These are phyloP conservation scores for Ehretia macrophylla DNA, from an alignment of 257 asterid genomes.

Conservation along the genomic window DNA sequence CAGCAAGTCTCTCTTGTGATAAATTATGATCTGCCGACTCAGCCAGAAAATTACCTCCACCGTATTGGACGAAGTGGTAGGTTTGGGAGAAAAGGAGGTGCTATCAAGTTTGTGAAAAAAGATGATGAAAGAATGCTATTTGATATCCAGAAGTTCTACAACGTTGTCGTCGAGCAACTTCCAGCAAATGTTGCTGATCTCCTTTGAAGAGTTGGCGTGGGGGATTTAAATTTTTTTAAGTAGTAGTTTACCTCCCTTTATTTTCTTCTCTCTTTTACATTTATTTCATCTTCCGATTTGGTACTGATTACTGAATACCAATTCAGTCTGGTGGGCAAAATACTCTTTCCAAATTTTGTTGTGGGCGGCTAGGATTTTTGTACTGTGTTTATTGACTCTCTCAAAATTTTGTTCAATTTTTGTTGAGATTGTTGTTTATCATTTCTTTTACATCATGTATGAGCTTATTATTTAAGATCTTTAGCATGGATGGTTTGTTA, in stretches of 20 bases:
- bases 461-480: no score
- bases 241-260: no score
- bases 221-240: neutral
- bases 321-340: neutral
- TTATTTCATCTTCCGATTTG: neutral
- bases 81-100: slow-evolving; percentile 1
- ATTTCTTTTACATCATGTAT: no score
- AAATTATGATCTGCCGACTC: slow-evolving; percentile 7
- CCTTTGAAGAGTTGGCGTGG: neutral
- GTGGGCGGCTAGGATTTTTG: no score
- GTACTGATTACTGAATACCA: neutral
- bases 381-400: no score
- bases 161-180: slow-evolving; percentile 6
- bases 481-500: no score
- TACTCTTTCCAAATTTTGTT: neutral
- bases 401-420: no score
- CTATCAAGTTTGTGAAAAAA: slow-evolving; percentile 1
- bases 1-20: slow-evolving; percentile 5
- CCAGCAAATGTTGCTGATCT: slow-evolving; percentile 7
- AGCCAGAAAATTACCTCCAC: slow-evolving; percentile 8
- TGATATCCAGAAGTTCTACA: slow-evolving; percentile 5
- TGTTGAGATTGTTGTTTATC: no score
- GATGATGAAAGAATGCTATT: slow-evolving; percentile 4
- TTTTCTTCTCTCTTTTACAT: neutral
- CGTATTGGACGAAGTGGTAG: slow-evolving; percentile 9